These are phyloP conservation scores for Hanseniaspora occidentalis DNA, from an alignment of 805 yeast genomes.

Conservation along the genomic window DNA sequence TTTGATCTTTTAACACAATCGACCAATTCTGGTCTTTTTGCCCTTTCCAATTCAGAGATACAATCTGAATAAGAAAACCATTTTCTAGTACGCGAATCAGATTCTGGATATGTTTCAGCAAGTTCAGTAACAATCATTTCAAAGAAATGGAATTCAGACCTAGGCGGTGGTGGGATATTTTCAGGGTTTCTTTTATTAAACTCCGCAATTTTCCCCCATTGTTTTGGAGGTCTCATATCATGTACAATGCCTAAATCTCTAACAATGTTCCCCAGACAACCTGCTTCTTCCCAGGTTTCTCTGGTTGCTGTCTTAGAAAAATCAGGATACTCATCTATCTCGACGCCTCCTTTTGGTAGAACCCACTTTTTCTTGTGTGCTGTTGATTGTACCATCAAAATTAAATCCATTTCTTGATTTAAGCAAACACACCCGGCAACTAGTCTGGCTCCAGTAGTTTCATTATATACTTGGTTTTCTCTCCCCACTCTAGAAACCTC, in stretches of 20 bases:
- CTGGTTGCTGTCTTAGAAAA: slow-evolving; percentile 48
- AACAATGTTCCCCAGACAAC: slow-evolving; percentile 57
- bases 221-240: slow-evolving; percentile 43
- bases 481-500: slow-evolving; percentile 41
- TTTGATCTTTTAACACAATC: slow-evolving; percentile 49
- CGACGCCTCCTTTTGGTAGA: slow-evolving; percentile 93
- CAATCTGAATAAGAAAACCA: slow-evolving; percentile 65
- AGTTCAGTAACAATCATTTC: slow-evolving; percentile 55
- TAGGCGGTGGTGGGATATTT: slow-evolving; percentile 38
- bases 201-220: slow-evolving; percentile 23
- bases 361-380: slow-evolving; percentile 67
- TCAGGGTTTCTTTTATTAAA: slow-evolving; percentile 10
- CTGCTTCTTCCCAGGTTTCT: slow-evolving; percentile 98
- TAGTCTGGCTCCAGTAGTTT: slow-evolving; percentile 47
- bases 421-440: slow-evolving; percentile 90
- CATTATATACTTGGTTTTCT: slow-evolving; percentile 44
- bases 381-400: slow-evolving; percentile 69
- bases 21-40: slow-evolving; percentile 56
- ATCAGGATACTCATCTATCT: slow-evolving; percentile 51
- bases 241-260: slow-evolving; percentile 49
- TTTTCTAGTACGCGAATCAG: slow-evolving; percentile 41
- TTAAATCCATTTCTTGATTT: slow-evolving; percentile 40
- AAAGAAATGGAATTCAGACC: slow-evolving; percentile 80
- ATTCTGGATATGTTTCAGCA: slow-evolving; percentile 68
- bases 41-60: slow-evolving; percentile 38